Evolutionary conservation across 2,329 filamentous ascomycete species (phyloP), one percentile per base, ranked within the genome.

Genomic region (Ophiostoma fasciatum): DNA sequence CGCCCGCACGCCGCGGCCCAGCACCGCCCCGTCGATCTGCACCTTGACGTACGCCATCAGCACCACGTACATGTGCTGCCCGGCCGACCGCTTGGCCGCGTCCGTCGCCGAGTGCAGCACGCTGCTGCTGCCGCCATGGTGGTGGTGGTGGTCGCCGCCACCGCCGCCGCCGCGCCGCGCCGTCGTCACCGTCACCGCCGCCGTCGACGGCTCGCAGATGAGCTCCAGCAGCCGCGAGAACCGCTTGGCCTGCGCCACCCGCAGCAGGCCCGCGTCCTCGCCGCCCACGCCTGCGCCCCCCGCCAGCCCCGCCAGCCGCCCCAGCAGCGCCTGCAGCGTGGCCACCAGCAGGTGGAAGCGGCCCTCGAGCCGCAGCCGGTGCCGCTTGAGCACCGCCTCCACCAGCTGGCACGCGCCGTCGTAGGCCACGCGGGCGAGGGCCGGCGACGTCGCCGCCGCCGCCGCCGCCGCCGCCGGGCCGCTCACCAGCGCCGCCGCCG

Each of bases 21-120:
- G 62, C 21, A 60, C 58, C 3, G 38, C 37, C 13, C 42, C 42
- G 48, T 75, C 70, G 6, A 78, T 63, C 51, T 76, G 72, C 43
- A 76, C 55, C 53, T 67, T 69, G 43, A 77, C 60, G 47, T 76
- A 78, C 36, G 63, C 55, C 55, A 71, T 65, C 29, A 78, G 51
- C 6, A 78, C 54, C 21, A 71, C 53, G 45, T 73, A 73, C 66
- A 78, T 75, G 53, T 75, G 63, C 43, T 69, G 62, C 5, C 71
- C 71, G 1, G 71, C 71, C 7, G 67, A 69, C 13, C 70, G 63
- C 55, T 74, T 76, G 15, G 72, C 73, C 21, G 62, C 64, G 44
- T 74, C 71, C 2, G 65, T 71, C 2, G 71, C 71, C 18, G 72
- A 75, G 47, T 73, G 69, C 19, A 78, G 61, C 13, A 56, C 28